Evolutionary conservation across 768 basidiomycete genomes (phyloP).

Genomic region (Amanita polypyramis): DNA sequence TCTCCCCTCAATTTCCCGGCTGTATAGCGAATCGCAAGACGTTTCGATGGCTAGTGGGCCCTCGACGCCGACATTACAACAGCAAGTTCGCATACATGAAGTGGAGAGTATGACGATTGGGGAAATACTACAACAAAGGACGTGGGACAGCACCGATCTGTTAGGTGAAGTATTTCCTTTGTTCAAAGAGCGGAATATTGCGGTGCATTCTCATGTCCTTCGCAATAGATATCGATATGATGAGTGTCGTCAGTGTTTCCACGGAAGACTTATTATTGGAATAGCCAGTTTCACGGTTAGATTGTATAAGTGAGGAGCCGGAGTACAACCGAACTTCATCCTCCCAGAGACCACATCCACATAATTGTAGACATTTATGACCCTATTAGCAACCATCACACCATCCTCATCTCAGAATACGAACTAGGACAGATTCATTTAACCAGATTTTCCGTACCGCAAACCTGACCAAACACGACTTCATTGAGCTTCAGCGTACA

Average conservation of each 20-base stretch:
- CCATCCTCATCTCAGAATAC: not conserved
- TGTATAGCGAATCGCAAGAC: not conserved
- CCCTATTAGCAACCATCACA: not conserved
- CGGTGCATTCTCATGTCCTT: not conserved
- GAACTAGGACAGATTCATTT: constrained; percentile 6
- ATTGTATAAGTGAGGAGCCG: too few relatives aligned
- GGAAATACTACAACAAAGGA: not conserved
- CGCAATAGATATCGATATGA: not conserved
- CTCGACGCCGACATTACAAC: not conserved
- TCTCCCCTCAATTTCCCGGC: constrained; percentile 2
- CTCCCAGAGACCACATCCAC: too few relatives aligned
- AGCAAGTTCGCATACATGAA: not conserved
- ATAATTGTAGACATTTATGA: too few relatives aligned
- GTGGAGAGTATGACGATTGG: not conserved
- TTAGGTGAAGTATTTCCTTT: not conserved
- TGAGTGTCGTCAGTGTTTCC: not conserved
- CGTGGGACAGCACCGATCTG: not conserved
- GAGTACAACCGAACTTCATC: too few relatives aligned
- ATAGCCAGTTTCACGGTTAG: not conserved
- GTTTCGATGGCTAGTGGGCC: not conserved
- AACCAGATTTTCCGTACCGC: constrained; percentile 8
- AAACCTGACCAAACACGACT: constrained; percentile 6
- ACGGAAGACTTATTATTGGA: not conserved
- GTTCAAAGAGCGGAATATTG: not conserved
- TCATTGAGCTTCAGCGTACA: not conserved